phyloP scores from a whole-genome alignment of 192 early-diverging fungal species.

The Phycomyces blakesleeanus region DNA sequence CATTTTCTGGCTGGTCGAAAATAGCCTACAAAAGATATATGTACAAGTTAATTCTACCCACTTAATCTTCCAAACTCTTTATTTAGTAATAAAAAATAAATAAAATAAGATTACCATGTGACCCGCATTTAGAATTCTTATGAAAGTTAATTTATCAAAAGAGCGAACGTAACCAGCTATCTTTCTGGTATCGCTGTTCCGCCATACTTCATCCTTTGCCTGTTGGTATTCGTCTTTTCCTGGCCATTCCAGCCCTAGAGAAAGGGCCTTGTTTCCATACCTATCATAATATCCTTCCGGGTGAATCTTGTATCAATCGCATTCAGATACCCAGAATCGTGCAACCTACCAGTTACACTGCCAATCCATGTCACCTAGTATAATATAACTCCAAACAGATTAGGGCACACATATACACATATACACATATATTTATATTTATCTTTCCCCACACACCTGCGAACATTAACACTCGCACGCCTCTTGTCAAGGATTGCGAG shows the following conservation, averaged over 20 bases:
- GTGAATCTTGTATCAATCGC: neutral
- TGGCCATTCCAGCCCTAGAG: constrained; percentile 79
- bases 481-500: constrained; percentile 63
- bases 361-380: constrained; percentile 33
- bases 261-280: constrained; percentile 89
- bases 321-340: neutral
- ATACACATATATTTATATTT: neutral
- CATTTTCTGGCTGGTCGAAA: constrained; percentile 81
- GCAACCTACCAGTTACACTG: constrained; percentile 32
- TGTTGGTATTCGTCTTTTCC: constrained; percentile 65
- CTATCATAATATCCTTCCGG: constrained; percentile 3
- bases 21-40: constrained; percentile 46
- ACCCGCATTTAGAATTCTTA: constrained; percentile 82
- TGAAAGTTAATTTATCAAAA: constrained; percentile 70
- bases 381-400: neutral
- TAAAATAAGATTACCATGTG: constrained; percentile 57
- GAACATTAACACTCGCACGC: constrained; percentile 83
- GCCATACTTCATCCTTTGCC: constrained; percentile 66
- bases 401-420: neutral
- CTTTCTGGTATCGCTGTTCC: constrained; percentile 41
- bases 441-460: no score
- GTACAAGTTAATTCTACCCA: no score
- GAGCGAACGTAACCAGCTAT: constrained; percentile 64
- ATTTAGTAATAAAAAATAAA: neutral
- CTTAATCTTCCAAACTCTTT: neutral